Conservation (phyloP, 768 basidiomycete species). For the Epithele typhae region DNA sequence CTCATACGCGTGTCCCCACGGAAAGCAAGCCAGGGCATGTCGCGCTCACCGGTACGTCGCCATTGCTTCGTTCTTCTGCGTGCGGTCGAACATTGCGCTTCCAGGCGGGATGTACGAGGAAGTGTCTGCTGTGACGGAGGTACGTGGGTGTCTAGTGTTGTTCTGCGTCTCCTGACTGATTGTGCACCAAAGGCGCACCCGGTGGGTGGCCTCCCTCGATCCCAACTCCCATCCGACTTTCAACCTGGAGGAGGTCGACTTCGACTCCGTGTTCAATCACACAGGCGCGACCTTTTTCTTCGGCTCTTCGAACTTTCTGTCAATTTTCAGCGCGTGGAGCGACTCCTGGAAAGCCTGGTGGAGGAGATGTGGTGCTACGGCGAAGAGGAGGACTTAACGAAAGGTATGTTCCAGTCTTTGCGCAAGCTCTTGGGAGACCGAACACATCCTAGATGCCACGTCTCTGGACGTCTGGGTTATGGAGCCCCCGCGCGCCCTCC, state of each 20-base stretch:
- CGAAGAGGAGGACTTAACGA: conserved; percentile 82
- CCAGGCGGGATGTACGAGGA: conserved; percentile 87
- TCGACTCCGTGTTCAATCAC: conserved; percentile 86
- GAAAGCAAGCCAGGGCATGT: conserved; percentile 88
- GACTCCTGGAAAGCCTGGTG: conserved; percentile 53
- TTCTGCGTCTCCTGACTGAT: conserved; percentile 8
- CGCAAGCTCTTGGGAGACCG: too few relatives aligned
- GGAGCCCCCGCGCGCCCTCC: conserved; percentile 55
- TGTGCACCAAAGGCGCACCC: conserved; percentile 59
- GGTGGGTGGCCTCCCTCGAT: conserved; percentile 29
- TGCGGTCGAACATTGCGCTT: neutral
- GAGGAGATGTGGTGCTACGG: conserved; percentile 76
- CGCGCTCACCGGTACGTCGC: conserved; percentile 66
- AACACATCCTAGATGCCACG: conserved; percentile 66
- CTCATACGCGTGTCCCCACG: conserved; percentile 83
- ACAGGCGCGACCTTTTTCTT: conserved; percentile 77
- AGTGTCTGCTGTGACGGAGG: conserved; percentile 84
- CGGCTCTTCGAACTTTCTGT: conserved; percentile 84
- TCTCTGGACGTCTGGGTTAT: conserved; percentile 76
- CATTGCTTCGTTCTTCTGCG: neutral
- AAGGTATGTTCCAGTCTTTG: conserved; percentile 40
- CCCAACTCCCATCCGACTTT: neutral
- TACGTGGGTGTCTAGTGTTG: conserved; percentile 2
- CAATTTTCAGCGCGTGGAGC: conserved; percentile 84
- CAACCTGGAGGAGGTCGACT: conserved; percentile 62